Base-by-base conservation (phyloP, 2,329 filamentous ascomycete genomes). In the Aspergillus texensis region DNA sequence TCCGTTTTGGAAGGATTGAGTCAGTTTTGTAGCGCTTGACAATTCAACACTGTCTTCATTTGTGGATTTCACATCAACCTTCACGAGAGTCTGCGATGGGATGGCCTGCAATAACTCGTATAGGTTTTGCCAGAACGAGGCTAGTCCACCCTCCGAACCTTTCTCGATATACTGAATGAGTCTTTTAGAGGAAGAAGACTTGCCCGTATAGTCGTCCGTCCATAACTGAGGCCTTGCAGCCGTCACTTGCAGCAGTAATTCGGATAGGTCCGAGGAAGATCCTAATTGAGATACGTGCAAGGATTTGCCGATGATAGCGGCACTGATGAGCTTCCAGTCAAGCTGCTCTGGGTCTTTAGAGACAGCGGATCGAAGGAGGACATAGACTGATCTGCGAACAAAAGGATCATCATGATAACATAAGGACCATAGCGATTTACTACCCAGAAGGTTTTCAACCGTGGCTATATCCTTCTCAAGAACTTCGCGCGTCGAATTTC, bases 131-230 rank as follows among this genome's bases (percentile, higher is more conserved):
- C 95, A 99, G 73, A 89, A 97, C 11, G 84, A 85, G 4, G 84
- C 79, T 0, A 87, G 82, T 3, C 91, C 90, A n/a, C 88, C 87
- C 72, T 97, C 92, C 0, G 94, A 96, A 3, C 95, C 94, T 70
- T 89, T 91, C 65, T 91, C 89, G 8, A 98, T 81, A 69, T 96
- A 95, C 10, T 88, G 82, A 57, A 86, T 85, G 4, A 99, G 77
- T 26, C 89, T 79, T 64, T 82, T 86, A 64, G 78, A 83, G 63
- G 77, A 85, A 9, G 84, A 74, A 34, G 84, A 85, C 73, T 88
- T 89, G 54, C 82, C 84, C 32, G 78, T 82, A 74, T 89, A 89
- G 60, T 86, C 81, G 6, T 83, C 82, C 1, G 88, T 89, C 95
- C 95, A 99, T 11, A 94, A 82, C 19, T 88, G 84, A 1, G 92